Percentiles rank a stretch among this genome's conserved stretches.
Evolutionary conservation across 495 filamentous ascomycete species (phyloP).

Genomic region (Halenospora varia): DNA sequence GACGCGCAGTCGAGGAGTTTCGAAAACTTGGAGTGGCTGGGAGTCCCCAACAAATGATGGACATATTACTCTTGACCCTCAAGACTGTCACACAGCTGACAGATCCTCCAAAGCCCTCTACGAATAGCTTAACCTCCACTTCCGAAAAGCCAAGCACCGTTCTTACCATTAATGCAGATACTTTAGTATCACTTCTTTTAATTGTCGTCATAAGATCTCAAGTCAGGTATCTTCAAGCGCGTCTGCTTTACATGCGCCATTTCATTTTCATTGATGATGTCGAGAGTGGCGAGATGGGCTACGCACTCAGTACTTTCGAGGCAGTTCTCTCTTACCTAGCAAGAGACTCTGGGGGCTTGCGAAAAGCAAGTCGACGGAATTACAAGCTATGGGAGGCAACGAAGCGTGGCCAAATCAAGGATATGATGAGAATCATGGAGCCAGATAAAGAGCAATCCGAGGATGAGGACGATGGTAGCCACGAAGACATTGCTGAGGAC

Average conservation of each 20-base stretch:
- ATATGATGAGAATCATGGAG: constrained; percentile 77
- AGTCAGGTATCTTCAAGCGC: constrained; percentile 80
- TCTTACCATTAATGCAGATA: constrained; percentile 92
- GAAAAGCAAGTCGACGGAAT: constrained; percentile 81
- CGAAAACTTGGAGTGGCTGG: constrained; percentile 78
- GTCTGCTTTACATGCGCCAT: constrained; percentile 86
- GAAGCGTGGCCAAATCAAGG: constrained; percentile 65
- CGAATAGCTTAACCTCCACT: constrained; percentile 33
- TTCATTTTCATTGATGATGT: constrained; percentile 98
- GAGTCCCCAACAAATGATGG: constrained; percentile 93
- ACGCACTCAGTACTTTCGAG: constrained; percentile 94
- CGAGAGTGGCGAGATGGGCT: constrained; percentile 94
- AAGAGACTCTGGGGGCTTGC: constrained; percentile 73
- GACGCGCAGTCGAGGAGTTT: constrained; percentile 82
- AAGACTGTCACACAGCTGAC: constrained; percentile 71
- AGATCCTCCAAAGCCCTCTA: constrained; percentile 26
- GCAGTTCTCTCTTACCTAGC: constrained; percentile 89
- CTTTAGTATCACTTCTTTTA: constrained; percentile 85
- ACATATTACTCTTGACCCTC: constrained; percentile 79
- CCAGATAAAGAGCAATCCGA: constrained; percentile 35
- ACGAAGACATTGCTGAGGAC: constrained; percentile 37
- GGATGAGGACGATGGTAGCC: constrained; percentile 41
- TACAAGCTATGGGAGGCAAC: constrained; percentile 84
- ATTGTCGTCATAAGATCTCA: constrained; percentile 92
- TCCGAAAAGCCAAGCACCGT: constrained; percentile 58